Base-by-base conservation (phyloP, 2,329 filamentous ascomycete genomes). In the Aspergillus sojae region DNA sequence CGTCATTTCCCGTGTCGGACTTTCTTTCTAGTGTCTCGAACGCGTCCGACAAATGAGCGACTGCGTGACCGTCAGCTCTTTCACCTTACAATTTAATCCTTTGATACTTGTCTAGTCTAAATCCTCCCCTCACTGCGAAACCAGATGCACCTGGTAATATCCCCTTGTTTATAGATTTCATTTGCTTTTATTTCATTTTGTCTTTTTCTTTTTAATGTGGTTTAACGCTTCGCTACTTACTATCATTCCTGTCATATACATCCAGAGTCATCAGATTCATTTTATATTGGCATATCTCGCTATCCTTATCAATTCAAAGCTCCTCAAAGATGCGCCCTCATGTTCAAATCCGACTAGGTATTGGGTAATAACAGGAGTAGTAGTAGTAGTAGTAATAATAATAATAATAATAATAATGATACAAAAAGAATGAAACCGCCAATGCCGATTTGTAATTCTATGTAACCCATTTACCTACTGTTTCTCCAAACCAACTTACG, bases 401-500 rank as follows among this genome's bases (percentile, higher is more conserved):
- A 52, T 56, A 60, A 53, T 65, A 57, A 64, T 64, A 62, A 62
- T 67, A 70, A 32, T 32, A 48, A 55, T 65, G 50, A n/a, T n/a
- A n/a, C n/a, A n/a, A n/a, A n/a, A n/a, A n/a, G n/a, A n/a, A n/a
- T 11, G 11, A 54, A 54, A 53, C 16, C 26, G 5, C 50, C 14
- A 53, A 23, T 54, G 50, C 32, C 5, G n/a, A 30, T 53, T 54
- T 10, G 14, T 36, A 58, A 57, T 30, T 34, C 61, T 70, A 80
- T 21, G 78, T 74, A 46, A 80, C 60, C 75, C 77, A 81, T 61
- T 74, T 79, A 14, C 77, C 79, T 65, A 81, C 70, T 1, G 78
- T 80, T 68, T 80, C 77, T 50, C 79, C 79, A 73, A 81, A 80
- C 78, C 78, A 80, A 53, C 74, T 74, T 30, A 73, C 71, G 41